phyloP scores from a whole-genome alignment of 768 basidiomycete genomes.

The Pleurotus tuoliensis region DNA sequence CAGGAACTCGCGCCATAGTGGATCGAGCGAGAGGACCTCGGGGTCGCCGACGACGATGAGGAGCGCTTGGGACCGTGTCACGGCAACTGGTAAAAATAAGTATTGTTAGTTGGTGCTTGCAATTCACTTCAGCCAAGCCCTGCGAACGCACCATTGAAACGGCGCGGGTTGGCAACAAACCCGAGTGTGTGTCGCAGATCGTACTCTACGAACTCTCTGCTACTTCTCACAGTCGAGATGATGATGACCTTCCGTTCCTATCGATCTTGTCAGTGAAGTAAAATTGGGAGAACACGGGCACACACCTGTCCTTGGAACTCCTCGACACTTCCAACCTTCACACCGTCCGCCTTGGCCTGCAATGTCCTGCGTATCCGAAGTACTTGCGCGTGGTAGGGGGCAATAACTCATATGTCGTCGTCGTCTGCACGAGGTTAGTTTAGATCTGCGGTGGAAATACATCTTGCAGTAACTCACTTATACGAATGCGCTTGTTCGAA shows the following conservation, averaged over 20 bases:
- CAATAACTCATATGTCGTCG: conserved; percentile 54
- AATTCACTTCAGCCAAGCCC: too few species aligned
- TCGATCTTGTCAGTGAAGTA: background rate
- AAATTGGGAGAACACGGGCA: conserved; percentile 12
- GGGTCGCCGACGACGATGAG: conserved; percentile 61
- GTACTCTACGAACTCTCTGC: conserved; percentile 41
- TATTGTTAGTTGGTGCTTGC: too few species aligned
- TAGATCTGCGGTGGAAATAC: conserved; percentile 11
- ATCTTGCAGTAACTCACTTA: conserved; percentile 29
- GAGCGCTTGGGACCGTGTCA: conserved; percentile 59
- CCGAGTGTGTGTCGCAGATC: conserved; percentile 55
- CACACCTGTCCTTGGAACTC: conserved; percentile 64
- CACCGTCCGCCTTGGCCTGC: conserved; percentile 26
- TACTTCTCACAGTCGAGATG: conserved; percentile 57
- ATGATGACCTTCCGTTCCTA: conserved; percentile 58
- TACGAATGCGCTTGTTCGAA: conserved; percentile 29
- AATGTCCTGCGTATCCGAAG: conserved; percentile 41
- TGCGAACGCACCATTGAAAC: conserved; percentile 48
- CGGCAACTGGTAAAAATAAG: conserved; percentile 37
- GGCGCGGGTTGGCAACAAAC: conserved; percentile 51
- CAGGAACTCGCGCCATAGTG: conserved; percentile 58
- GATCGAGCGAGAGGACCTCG: conserved; percentile 54
- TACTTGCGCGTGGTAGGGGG: conserved; percentile 62
- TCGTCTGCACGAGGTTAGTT: conserved; percentile 15
- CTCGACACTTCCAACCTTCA: conserved; percentile 65